Evolutionary conservation across 345 rosid species (phyloP).

Genomic region (Ceriops tagal): DNA sequence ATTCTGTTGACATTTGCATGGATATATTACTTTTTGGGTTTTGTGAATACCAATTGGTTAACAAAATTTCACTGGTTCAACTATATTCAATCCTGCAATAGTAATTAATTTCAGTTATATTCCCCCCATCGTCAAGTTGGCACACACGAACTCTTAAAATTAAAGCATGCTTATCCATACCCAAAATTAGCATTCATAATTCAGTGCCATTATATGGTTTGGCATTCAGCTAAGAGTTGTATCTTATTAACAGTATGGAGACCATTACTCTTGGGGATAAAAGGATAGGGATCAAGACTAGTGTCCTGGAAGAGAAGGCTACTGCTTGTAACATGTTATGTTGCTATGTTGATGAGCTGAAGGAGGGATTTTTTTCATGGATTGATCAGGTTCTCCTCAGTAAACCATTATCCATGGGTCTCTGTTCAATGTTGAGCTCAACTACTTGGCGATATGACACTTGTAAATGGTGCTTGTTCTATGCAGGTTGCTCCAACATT

Average conservation of each 20-base stretch:
- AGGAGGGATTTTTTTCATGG: slow-evolving; percentile 99
- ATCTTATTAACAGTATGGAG: slow-evolving; percentile 79
- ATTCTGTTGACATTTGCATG: background rate
- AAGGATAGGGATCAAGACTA: slow-evolving; percentile 97
- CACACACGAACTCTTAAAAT: background rate
- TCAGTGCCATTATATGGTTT: slow-evolving; percentile 3
- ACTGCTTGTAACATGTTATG: slow-evolving; percentile 99
- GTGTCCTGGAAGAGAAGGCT: slow-evolving; percentile 97
- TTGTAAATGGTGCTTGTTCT: slow-evolving; percentile 16
- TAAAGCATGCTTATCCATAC: background rate
- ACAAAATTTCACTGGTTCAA: background rate
- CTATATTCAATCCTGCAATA: background rate
- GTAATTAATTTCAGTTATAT: too few species aligned
- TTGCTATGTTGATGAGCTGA: slow-evolving; percentile 98
- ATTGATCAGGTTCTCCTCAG: slow-evolving; percentile 72
- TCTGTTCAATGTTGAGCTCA: background rate
- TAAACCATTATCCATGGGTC: slow-evolving; percentile 6
- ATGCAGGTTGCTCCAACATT: slow-evolving; percentile 87
- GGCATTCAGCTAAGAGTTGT: slow-evolving; percentile 16
- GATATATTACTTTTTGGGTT: background rate
- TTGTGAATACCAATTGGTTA: too few species aligned
- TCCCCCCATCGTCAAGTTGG: too few species aligned
- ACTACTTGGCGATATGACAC: slow-evolving; percentile 3
- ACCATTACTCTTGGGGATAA: slow-evolving; percentile 98
- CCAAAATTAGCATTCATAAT: background rate